These are phyloP conservation scores for Boletus vermiculosoides DNA, from an alignment of 768 basidiomycete species.

Conservation along the genomic window DNA sequence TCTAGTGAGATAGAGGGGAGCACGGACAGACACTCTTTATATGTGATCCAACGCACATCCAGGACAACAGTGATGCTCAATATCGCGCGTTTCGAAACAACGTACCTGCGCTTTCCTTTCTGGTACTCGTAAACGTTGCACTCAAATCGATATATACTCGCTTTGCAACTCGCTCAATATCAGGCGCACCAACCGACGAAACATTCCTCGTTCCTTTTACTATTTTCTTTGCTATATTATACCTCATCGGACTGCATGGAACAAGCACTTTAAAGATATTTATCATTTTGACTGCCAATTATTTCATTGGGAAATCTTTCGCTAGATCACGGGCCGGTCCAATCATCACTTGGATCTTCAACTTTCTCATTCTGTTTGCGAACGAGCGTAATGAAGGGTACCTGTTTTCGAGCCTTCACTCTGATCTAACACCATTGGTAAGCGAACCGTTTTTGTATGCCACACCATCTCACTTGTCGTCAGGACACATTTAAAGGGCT, in stretches of 20 bases:
- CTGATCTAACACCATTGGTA: conserved; percentile 61
- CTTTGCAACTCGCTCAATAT: conserved; percentile 20
- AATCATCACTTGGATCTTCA: conserved; percentile 74
- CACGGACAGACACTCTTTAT: neutral
- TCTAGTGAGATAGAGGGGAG: neutral
- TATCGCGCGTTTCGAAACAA: conserved; percentile 86
- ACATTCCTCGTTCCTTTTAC: conserved; percentile 55
- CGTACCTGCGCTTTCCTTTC: conserved; percentile 55
- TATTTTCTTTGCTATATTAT: conserved; percentile 55
- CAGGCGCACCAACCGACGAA: conserved; percentile 28
- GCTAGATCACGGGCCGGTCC: conserved; percentile 46
- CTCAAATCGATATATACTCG: conserved; percentile 52
- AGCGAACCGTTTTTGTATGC: conserved; percentile 23
- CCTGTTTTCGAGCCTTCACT: conserved; percentile 53
- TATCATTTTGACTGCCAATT: conserved; percentile 69
- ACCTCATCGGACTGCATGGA: conserved; percentile 80
- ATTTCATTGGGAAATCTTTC: conserved; percentile 50
- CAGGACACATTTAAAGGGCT: conserved; percentile 71
- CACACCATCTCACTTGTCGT: conserved; percentile 8
- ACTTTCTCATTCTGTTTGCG: conserved; percentile 65
- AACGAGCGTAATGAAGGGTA: conserved; percentile 82
- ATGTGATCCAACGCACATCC: neutral
- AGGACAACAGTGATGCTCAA: conserved; percentile 94
- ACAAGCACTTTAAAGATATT: conserved; percentile 75
- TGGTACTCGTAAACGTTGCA: conserved; percentile 54